Evolutionary conservation across 768 basidiomycete genomes (phyloP).

Genomic region (Tulasnella sp.): DNA sequence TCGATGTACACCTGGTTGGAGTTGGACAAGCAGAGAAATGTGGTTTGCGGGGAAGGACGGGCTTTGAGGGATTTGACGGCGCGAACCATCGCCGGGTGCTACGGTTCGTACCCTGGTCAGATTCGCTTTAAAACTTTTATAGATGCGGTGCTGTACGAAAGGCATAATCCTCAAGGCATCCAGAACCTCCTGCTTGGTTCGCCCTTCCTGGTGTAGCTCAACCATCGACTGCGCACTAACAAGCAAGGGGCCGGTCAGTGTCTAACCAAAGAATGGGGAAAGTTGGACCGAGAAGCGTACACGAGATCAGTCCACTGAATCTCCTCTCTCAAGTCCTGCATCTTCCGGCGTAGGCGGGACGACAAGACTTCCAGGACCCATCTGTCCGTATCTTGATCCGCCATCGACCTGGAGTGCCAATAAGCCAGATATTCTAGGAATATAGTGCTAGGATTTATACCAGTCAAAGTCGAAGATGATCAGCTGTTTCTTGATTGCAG

Average conservation of each 20-base stretch:
- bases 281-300: constrained; percentile 65
- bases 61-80: constrained; percentile 71
- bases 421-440: background rate
- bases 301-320: constrained; percentile 91
- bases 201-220: constrained; percentile 60
- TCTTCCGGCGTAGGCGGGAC: constrained; percentile 70
- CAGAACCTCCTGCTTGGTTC: constrained; percentile 65
- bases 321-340: constrained; percentile 46
- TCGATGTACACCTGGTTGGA: constrained; percentile 86
- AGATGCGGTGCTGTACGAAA: constrained; percentile 41
- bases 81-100: constrained; percentile 97
- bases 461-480: constrained; percentile 97
- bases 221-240: constrained; percentile 57
- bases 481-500: constrained; percentile 42
- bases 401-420: constrained; percentile 53
- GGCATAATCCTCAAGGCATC: constrained; percentile 71
- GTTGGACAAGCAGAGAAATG: constrained; percentile 88
- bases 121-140: background rate
- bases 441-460: constrained; percentile 30
- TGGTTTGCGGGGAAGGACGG: constrained; percentile 49
- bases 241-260: no score
- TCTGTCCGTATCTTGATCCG: constrained; percentile 94
- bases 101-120: background rate
- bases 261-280: no score
- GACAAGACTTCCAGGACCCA: constrained; percentile 86